Base-by-base conservation (phyloP, 768 basidiomycete genomes). In the Suillus americanus region DNA sequence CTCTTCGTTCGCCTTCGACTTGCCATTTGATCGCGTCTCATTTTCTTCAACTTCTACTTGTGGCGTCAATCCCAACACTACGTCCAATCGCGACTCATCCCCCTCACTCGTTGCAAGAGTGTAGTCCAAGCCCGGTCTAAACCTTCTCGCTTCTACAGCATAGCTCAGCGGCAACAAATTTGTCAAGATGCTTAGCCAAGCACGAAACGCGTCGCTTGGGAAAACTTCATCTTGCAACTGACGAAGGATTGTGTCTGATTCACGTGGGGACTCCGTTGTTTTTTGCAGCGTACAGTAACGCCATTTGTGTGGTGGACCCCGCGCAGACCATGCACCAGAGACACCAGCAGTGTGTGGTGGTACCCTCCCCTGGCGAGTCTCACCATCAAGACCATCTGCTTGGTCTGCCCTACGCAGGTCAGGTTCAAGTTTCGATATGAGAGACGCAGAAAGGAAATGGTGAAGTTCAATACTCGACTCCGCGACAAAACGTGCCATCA, bases 241-340 rank as follows among this genome's bases (percentile, higher is more conserved):
- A 28, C 72, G 73, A 41, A 78, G 50, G 13, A 73, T 63, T 20
- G 64, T 30, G 20, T 64, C 54, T 35, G 57, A 46, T 25, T 53
- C 60, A 16, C 53, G 55, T 12, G 35, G 30, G 9, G 62, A 53
- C 12, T 70, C 62, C 40, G 23, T 41, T 62, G n/a, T 28, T 28
- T 60, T n/a, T 35, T 77, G 76, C 33, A 96, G 87, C 3, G 84
- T 82, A 75, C 92, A 90, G 81, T 95, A 98, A 40, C 97, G 92
- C 85, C 93, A 94, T 75, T 96, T 95, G 75, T 96, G 95, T 35
- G 97, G 94, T 1, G 97, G 97, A 2, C 96, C 95, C 70, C 86
- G 86, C 72, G 92, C 70, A 16, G 73, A 70, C 95, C 95, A 99
- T 5, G 80, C 78, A 3, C 78, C 81, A 38, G 78, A 78, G 2